Base-by-base conservation (phyloP, 495 filamentous ascomycete species). In the Xylaria scruposa region DNA sequence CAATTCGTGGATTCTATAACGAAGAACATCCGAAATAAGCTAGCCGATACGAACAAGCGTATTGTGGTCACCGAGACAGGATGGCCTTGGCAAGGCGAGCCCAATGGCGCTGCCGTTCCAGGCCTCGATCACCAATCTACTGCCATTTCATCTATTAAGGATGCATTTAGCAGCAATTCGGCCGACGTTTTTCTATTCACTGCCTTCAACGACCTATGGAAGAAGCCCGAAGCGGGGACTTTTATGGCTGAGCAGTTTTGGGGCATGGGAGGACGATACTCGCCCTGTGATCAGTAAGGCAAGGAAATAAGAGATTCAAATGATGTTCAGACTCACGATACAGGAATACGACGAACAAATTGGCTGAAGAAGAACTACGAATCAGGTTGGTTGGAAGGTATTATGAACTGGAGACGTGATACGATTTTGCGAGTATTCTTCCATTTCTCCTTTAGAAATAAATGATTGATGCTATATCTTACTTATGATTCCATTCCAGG, bases 171-270 rank as follows among this genome's bases (percentile, higher is more conserved):
- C 4, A 73, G 77, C n/a, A 80, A 81, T 8, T 71, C 78, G 8
- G 77, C 74, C 8, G 83, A 90, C 49, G 67, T 93, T 44, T 82
- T 94, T 58, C 82, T 95, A 3, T 95, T 95, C 80, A 90, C 88
- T 36, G 88, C 91, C 12, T 93, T 89, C 83, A 90, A 97, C 78
- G 91, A 93, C 73, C 19, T 81, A 51, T 97, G 94, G 94, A 96
- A 97, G 83, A 76, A 83, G n/a, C 88, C 94, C 71, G 88, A 83
- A 46, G 75, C 81, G 1, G 83, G 78, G 26, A 91, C 92, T 9
- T 92, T 90, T 76, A 85, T 85, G 67, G 88, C 91, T 3, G 93
- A 95, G 83, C 87, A 90, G 78, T 92, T 85, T 77, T 94, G 91
- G 91, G 92, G 92, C 8, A 86, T 93, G 77, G 75, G 75, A 71